Evolutionary conservation across 2,329 filamentous ascomycete species (phyloP).

Genomic region (Colletotrichum zoysiae): DNA sequence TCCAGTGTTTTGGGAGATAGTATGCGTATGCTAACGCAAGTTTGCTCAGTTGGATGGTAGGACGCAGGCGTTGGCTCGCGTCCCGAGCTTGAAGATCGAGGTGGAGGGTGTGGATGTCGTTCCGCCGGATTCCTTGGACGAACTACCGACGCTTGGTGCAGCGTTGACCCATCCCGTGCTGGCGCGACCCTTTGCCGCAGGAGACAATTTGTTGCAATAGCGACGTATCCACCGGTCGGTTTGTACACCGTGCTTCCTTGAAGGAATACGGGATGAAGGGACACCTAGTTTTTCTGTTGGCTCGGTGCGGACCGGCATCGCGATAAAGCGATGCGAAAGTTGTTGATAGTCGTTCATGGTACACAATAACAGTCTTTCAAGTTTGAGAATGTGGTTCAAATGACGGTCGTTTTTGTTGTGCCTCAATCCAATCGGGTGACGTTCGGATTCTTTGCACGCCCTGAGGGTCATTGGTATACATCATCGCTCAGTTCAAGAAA

Average conservation of each 20-base stretch:
- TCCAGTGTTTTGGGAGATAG: not conserved
- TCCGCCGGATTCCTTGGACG: constrained; percentile 44
- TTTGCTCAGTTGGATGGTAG: constrained; percentile 50
- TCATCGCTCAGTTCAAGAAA: constrained; percentile 15
- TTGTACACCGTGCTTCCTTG: not conserved
- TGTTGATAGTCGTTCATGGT: constrained; percentile 2
- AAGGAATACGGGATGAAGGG: not conserved
- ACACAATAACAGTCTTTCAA: constrained; percentile 13
- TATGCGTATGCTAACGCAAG: not conserved
- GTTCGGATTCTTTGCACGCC: not conserved
- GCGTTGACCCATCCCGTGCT: constrained; percentile 16
- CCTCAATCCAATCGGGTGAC: constrained; percentile 11
- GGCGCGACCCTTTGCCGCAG: constrained; percentile 3
- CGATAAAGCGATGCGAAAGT: not conserved
- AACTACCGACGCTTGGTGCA: constrained; percentile 48
- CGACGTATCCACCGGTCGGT: not conserved
- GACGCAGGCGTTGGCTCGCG: constrained; percentile 44
- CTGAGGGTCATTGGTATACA: not conserved
- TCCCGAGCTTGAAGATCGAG: constrained; percentile 54
- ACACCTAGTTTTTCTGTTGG: not conserved
- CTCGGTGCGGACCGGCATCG: not conserved
- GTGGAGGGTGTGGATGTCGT: constrained; percentile 52
- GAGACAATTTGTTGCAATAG: not conserved
- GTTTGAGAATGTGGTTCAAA: constrained; percentile 13
- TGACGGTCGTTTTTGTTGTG: not conserved